Percentiles rank a stretch among this genome's conserved stretches.
phyloP scores from a whole-genome alignment of 2,329 filamentous ascomycete species.

The Fusarium pseudoanthophilum region DNA sequence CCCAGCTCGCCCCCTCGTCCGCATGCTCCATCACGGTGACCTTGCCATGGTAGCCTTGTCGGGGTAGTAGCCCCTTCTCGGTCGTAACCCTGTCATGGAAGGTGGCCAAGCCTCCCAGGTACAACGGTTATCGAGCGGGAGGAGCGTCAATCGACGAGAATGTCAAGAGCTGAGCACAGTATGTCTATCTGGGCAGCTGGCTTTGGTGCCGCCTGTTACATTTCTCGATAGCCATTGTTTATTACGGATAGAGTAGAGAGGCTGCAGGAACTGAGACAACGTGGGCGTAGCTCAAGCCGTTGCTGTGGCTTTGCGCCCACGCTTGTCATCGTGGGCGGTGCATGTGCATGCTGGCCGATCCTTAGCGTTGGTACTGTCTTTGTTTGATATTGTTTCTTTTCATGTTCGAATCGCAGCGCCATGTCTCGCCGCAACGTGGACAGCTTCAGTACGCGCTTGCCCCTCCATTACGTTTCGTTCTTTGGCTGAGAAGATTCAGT shows the following conservation, averaged over 20 bases:
- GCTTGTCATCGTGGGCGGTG: constrained; percentile 19
- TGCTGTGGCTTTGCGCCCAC: constrained; percentile 33
- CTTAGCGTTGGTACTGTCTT: constrained; percentile 30
- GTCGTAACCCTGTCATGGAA: constrained; percentile 46
- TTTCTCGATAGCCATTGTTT: constrained; percentile 20
- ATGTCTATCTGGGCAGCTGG: constrained; percentile 1
- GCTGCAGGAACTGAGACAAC: constrained; percentile 39
- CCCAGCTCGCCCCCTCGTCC: constrained; percentile 39
- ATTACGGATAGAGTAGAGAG: constrained; percentile 28
- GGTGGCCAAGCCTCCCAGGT: constrained; percentile 36
- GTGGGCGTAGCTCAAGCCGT: constrained; percentile 35
- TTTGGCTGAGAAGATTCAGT: constrained; percentile 30
- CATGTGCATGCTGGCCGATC: constrained; percentile 25
- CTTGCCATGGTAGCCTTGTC: constrained; percentile 43
- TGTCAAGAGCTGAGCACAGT: constrained; percentile 33
- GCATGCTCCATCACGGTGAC: constrained; percentile 33
- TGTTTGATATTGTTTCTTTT: constrained; percentile 39
- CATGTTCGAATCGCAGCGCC: constrained; percentile 31
- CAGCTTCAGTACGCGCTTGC: constrained; percentile 34
- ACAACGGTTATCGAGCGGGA: constrained; percentile 16
- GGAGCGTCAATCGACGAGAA: constrained; percentile 25
- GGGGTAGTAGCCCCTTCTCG: constrained; percentile 42
- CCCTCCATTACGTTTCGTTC: constrained; percentile 27
- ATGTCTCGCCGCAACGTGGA: constrained; percentile 42
- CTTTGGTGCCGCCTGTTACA: constrained; percentile 24